Conservation (phyloP, 768 basidiomycete species). For the Tricholoma furcatifolium region DNA sequence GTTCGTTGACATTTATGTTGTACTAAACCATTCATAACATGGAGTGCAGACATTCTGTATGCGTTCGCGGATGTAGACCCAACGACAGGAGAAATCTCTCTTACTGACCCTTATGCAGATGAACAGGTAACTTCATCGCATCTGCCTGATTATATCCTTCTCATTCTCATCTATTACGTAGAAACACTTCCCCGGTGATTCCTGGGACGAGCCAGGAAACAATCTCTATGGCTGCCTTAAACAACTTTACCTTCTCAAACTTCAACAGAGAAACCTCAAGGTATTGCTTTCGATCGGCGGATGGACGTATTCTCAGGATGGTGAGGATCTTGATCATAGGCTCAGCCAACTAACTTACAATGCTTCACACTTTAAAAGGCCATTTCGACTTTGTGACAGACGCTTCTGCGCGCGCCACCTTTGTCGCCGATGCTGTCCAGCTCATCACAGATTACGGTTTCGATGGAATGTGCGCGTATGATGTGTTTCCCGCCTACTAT, state of each 20-base stretch:
- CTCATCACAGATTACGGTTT: constrained; percentile 76
- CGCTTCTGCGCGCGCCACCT: constrained; percentile 47
- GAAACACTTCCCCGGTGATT: constrained; percentile 74
- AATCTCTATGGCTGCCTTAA: constrained; percentile 83
- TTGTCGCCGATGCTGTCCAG: constrained; percentile 60
- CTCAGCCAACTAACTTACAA: neutral
- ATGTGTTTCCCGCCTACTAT: neutral
- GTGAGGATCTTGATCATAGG: constrained; percentile 19
- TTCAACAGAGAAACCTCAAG: constrained; percentile 54
- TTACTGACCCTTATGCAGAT: constrained; percentile 78
- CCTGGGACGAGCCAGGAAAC: constrained; percentile 72
- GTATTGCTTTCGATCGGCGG: constrained; percentile 55
- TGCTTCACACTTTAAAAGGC: constrained; percentile 28
- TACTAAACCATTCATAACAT: neutral
- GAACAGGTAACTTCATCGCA: constrained; percentile 42
- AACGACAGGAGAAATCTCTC: constrained; percentile 55
- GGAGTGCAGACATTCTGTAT: constrained; percentile 60
- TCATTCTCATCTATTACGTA: constrained; percentile 26
- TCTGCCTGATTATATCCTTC: neutral
- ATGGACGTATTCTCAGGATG: constrained; percentile 69
- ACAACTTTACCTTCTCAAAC: constrained; percentile 65
- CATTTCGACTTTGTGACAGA: constrained; percentile 67
- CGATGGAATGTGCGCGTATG: constrained; percentile 65
- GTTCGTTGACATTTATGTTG: constrained; percentile 29
- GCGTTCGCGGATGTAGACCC: constrained; percentile 75